Evolutionary conservation across 164 flowering plant genomes (phyloP).

Genomic region (Macadamia integrifolia): DNA sequence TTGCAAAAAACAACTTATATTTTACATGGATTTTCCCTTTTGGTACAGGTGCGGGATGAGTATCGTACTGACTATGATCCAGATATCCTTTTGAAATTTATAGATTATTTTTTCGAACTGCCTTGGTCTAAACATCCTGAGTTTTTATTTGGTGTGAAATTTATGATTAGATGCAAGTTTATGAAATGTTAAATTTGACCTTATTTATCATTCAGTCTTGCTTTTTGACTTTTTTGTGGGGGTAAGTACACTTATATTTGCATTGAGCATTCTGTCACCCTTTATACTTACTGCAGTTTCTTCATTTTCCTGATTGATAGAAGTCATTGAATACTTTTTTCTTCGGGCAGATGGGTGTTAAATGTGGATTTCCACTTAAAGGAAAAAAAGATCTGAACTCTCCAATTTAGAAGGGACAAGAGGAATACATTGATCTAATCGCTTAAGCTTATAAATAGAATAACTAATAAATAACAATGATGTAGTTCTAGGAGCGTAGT

Average conservation of each 20-base stretch:
- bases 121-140: neutral
- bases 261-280: neutral
- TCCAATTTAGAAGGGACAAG: too few relatives aligned
- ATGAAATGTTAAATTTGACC: neutral
- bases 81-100: constrained; percentile 70
- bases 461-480: too few relatives aligned
- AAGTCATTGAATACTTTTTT: too few relatives aligned
- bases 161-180: too few relatives aligned
- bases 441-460: too few relatives aligned
- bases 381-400: too few relatives aligned
- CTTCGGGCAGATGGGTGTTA: too few relatives aligned
- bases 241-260: neutral
- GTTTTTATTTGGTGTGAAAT: neutral
- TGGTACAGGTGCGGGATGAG: constrained; percentile 87
- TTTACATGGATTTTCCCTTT: neutral
- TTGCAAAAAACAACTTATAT: neutral
- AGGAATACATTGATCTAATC: too few relatives aligned
- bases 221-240: too few relatives aligned
- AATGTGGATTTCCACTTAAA: too few relatives aligned
- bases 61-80: constrained; percentile 98
- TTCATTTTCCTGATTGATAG: neutral
- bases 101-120: neutral
- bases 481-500: too few relatives aligned
- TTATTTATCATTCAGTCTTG: too few relatives aligned
- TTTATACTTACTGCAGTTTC: neutral